Percentiles rank a stretch among this genome's conserved stretches.
Evolutionary conservation across 495 filamentous ascomycete genomes (phyloP).

Genomic region (Achaetomiella virescens): DNA sequence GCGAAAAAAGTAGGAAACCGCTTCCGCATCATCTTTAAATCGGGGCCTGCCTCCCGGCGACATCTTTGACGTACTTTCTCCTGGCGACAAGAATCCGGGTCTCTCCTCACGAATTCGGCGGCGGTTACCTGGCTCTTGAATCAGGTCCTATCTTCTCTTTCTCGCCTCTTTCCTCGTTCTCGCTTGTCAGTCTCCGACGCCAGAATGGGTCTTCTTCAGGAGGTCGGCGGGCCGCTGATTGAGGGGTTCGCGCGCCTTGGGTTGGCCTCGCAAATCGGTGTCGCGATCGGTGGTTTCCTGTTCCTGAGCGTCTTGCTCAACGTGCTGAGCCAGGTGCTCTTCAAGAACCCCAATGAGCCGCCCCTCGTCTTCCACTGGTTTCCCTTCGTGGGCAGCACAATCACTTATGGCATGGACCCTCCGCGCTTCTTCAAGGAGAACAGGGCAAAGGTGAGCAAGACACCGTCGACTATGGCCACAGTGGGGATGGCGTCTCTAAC

Average conservation of each 20-base stretch:
- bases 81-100: background rate
- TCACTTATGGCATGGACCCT: conserved; percentile 78
- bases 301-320: conserved; percentile 57
- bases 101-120: background rate
- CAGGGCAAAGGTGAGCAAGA: conserved; percentile 55
- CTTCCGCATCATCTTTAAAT: background rate
- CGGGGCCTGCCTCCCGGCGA: background rate
- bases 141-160: background rate
- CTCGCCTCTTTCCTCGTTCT: background rate
- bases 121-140: background rate
- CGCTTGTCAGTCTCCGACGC: background rate
- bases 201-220: conserved; percentile 48
- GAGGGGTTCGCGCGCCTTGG: conserved; percentile 39
- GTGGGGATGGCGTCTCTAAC: background rate
- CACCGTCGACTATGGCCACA: background rate
- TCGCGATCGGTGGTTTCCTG: conserved; percentile 39
- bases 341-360: conserved; percentile 66
- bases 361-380: conserved; percentile 82
- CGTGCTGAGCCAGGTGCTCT: conserved; percentile 60
- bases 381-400: conserved; percentile 70
- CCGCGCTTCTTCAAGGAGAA: conserved; percentile 69
- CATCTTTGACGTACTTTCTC: background rate
- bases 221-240: conserved; percentile 38
- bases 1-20: conserved; percentile 5
- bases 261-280: conserved; percentile 41